Conservation (phyloP, 495 filamentous ascomycete genomes). For the Xylaria curta region DNA sequence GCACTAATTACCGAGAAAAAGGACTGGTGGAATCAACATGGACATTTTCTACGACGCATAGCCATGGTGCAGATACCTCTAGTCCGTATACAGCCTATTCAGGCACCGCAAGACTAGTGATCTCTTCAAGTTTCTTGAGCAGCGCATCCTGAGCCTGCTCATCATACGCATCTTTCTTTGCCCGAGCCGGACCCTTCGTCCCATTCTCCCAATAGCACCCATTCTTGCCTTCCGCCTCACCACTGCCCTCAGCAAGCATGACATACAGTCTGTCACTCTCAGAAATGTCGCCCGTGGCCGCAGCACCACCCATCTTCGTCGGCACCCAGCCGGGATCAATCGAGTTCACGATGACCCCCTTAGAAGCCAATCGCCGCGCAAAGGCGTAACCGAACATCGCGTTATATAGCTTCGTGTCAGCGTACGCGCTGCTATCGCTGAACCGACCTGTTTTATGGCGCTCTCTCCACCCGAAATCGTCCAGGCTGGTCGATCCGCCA, state of each 20-base stretch:
- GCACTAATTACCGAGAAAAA: no score
- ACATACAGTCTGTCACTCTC: slow-evolving; percentile 55
- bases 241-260: slow-evolving; percentile 51
- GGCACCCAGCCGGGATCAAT: slow-evolving; percentile 69
- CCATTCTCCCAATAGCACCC: slow-evolving; percentile 37
- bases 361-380: slow-evolving; percentile 52
- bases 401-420: slow-evolving; percentile 61
- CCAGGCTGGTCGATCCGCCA: slow-evolving; percentile 52
- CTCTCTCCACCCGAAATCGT: slow-evolving; percentile 43
- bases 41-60: background rate
- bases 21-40: no score
- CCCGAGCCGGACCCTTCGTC: slow-evolving; percentile 3
- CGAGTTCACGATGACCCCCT: slow-evolving; percentile 54
- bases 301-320: slow-evolving; percentile 65
- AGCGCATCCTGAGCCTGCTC: slow-evolving; percentile 23
- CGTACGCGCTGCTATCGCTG: slow-evolving; percentile 44
- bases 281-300: slow-evolving; percentile 54
- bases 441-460: slow-evolving; percentile 28
- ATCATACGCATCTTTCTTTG: slow-evolving; percentile 18
- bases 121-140: slow-evolving; percentile 32
- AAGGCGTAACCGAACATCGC: slow-evolving; percentile 62
- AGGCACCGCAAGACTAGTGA: slow-evolving; percentile 31
- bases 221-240: slow-evolving; percentile 32
- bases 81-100: background rate
- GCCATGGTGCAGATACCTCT: background rate